Evolutionary conservation across 306 rosid species (phyloP).

Genomic region (Hippophae rhamnoides): DNA sequence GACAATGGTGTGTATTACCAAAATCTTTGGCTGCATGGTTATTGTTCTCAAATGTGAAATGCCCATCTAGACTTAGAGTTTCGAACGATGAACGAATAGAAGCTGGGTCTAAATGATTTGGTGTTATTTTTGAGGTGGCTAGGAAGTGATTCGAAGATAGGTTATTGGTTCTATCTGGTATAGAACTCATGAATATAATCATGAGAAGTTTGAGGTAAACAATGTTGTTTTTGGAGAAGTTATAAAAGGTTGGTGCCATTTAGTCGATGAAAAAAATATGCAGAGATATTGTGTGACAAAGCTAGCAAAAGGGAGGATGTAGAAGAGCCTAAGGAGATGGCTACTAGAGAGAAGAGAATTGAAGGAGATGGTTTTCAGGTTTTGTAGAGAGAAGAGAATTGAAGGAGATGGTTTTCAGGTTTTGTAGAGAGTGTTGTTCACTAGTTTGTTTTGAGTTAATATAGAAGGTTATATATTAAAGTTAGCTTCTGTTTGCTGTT

Average conservation of each 20-base stretch:
- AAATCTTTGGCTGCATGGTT: slow-evolving; percentile 62
- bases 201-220: slow-evolving; percentile 29
- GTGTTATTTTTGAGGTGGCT: slow-evolving; percentile 23
- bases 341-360: slow-evolving; percentile 33
- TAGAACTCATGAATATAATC: slow-evolving; percentile 37
- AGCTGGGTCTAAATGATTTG: slow-evolving; percentile 22
- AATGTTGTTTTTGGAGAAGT: slow-evolving; percentile 30
- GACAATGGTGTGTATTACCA: slow-evolving; percentile 58
- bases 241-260: slow-evolving; percentile 41
- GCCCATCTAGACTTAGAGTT: slow-evolving; percentile 55
- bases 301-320: slow-evolving; percentile 28
- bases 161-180: slow-evolving; percentile 37
- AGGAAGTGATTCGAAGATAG: slow-evolving; percentile 30
- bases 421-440: slow-evolving; percentile 2
- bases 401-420: slow-evolving; percentile 40
- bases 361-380: slow-evolving; percentile 40
- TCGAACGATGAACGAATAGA: slow-evolving; percentile 32
- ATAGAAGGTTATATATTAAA: slow-evolving; percentile 1
- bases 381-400: slow-evolving; percentile 33
- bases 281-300: slow-evolving; percentile 16
- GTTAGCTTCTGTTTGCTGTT: no score
- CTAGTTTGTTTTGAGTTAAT: background rate
- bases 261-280: slow-evolving; percentile 3
- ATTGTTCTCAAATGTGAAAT: slow-evolving; percentile 48
- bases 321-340: slow-evolving; percentile 21